Base-by-base conservation (phyloP, 1,139 yeast species). In the Candida tropicalis region DNA sequence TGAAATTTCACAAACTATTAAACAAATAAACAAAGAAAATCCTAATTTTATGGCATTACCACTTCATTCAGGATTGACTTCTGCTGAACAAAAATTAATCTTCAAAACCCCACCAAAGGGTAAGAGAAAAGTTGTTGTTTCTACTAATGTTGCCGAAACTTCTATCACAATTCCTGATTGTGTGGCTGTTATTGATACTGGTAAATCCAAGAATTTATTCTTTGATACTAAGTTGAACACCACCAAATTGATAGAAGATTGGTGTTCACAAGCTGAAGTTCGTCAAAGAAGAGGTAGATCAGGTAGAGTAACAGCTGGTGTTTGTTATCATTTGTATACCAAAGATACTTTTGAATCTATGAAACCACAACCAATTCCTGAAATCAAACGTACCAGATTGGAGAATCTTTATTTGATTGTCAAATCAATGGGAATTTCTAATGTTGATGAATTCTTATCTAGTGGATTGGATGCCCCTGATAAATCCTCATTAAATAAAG, bases 281-380 rank as follows among this genome's bases (percentile, higher is more conserved):
- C 79, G 82, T 34, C 99, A 93, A 63, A 78, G 99, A 65, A 75
- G 97, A 59, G 99, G 99, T 60, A 87, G 99, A 72, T 95, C 98
- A n/a, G 99, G 99, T 50, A 93, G 99, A 77, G 90, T 91, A 12
- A 78, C 84, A 22, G 74, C 73, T 24, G 99, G 99, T 47, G 70
- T 71, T 10, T 90, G 97, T 50, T 93, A 82, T 65, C 91, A 87
- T 57, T 62, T 93, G 38, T 93, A 81, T 62, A 84, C 97, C 0
- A 65, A 69, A 42, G 79, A 77, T 2, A 77, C 87, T 0, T 83
- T 81, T 52, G 62, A 65, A 0, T 57, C 64, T 4, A 86, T 90
- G 95, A 66, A 76, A 9, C 67, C 74, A 1, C 84, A 85, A 50
- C 96, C 97, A 1, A 73, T 86, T 13, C 98, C 99, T 0, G 99